Evolutionary conservation across 768 basidiomycete genomes (phyloP).

Genomic region (Cystobasidium onofrii): DNA sequence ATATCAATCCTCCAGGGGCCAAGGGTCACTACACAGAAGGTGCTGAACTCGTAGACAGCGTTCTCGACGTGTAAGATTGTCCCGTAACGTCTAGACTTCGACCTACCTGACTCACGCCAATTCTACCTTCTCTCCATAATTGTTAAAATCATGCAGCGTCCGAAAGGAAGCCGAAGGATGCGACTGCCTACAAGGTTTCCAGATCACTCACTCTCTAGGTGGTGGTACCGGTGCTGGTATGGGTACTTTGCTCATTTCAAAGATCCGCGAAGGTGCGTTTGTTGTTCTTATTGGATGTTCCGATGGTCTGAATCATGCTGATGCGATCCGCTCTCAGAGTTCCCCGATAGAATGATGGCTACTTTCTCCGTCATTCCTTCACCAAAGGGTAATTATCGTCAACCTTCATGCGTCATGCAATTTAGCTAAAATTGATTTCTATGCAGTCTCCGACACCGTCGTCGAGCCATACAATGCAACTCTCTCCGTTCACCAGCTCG

Average conservation of each 20-base stretch:
- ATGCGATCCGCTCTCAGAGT: conserved; percentile 58
- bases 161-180: conserved; percentile 97
- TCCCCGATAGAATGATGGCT: conserved; percentile 99
- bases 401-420: no score
- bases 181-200: conserved; percentile 98
- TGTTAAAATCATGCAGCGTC: conserved; percentile 48
- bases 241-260: conserved; percentile 97
- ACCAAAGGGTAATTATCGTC: conserved; percentile 63
- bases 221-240: conserved; percentile 99
- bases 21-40: conserved; percentile 69
- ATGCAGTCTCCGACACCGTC: conserved; percentile 77
- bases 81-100: no score
- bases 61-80: conserved; percentile 66
- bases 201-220: conserved; percentile 96
- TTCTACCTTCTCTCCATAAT: no score
- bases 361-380: conserved; percentile 97
- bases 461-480: conserved; percentile 99
- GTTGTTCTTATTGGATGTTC: background rate
- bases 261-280: conserved; percentile 73
- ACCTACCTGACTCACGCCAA: no score
- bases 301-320: background rate
- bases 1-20: conserved; percentile 65
- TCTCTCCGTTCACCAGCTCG: conserved; percentile 93
- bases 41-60: conserved; percentile 95
- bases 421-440: background rate